Evolutionary conservation across 805 yeast genomes (phyloP), one percentile per base, ranked within the genome.

Genomic region (Wickerhamomyces xylosicus): DNA sequence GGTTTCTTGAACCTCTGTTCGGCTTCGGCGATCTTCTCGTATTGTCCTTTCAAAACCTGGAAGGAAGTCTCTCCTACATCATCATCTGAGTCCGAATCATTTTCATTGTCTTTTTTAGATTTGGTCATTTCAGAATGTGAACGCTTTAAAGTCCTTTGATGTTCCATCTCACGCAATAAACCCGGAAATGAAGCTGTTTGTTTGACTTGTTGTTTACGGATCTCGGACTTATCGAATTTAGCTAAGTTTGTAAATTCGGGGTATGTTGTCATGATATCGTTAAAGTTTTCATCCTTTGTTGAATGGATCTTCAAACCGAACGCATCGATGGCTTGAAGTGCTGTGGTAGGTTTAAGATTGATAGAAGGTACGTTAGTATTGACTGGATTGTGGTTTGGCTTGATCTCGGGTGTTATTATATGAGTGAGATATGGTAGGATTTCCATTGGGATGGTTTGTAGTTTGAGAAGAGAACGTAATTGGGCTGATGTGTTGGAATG

Each of bases 31-130:
- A 52, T 37, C 49, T 52, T 47, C 15, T 55, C 59, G 39, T 73
- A 72, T 43, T 71, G 73, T 19, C 46, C 53, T 42, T 64, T 69
- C 58, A 74, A 68, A 19, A 39, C 16, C 48, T 53, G 39, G 41
- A 49, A 25, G 43, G 50, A 42, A 31, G 41, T 44, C 10, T 47
- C 38, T 39, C 43, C 33, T 3, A 37, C 35, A 15, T 36, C 35
- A 2, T 35, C 45, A 3, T 39, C 44, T 2, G 34, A 45, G n/a
- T 40, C 42, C 9, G 11, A 9, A 14, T 28, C 31, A 7, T 21
- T 10, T 7, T 21, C 25, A 10, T 21, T 21, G 10, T 21, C 25
- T 21, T n/a, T n/a, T n/a, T n/a, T n/a, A n/a, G n/a, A n/a, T n/a
- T n/a, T n/a, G 9, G 9, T 22, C 20, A 48, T 40, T 40, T 52